phyloP scores from a whole-genome alignment of 1,284 basidiomycete species.

The Blastosporella zonata region DNA sequence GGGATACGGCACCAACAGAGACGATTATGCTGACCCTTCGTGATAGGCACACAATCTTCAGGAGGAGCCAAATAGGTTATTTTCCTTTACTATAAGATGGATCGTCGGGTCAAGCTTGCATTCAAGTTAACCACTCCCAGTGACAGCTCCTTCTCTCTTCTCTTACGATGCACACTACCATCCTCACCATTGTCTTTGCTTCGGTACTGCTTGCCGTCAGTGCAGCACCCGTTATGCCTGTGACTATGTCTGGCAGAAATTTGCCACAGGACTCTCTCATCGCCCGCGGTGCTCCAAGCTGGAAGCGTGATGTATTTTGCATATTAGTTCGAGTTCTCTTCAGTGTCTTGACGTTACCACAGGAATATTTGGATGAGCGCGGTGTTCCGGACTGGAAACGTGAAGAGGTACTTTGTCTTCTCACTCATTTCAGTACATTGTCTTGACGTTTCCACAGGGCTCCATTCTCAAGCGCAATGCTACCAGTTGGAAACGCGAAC shows the following conservation, averaged over 20 bases:
- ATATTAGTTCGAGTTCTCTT: no score
- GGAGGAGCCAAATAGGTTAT: constrained; percentile 18
- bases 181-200: constrained; percentile 10
- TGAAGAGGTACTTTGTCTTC: not conserved
- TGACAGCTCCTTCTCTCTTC: constrained; percentile 4
- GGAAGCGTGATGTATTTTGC: not conserved
- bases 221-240: constrained; percentile 13
- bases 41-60: constrained; percentile 20
- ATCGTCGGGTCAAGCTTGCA: constrained; percentile 9
- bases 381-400: not conserved
- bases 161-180: constrained; percentile 13
- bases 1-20: constrained; percentile 17
- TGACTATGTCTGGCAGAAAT: not conserved
- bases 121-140: constrained; percentile 8
- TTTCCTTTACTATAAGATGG: constrained; percentile 18
- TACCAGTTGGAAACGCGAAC: constrained; percentile 7
- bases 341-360: no score
- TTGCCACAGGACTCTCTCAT: not conserved
- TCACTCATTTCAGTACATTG: not conserved
- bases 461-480: not conserved
- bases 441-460: no score
- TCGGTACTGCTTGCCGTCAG: constrained; percentile 10
- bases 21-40: constrained; percentile 16
- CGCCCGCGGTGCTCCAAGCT: not conserved
- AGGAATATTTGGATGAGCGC: not conserved